Percentiles rank a stretch among this genome's conserved stretches.
Conservation (phyloP, 2,329 filamentous ascomycete genomes). For the Colletotrichum acutatum region DNA sequence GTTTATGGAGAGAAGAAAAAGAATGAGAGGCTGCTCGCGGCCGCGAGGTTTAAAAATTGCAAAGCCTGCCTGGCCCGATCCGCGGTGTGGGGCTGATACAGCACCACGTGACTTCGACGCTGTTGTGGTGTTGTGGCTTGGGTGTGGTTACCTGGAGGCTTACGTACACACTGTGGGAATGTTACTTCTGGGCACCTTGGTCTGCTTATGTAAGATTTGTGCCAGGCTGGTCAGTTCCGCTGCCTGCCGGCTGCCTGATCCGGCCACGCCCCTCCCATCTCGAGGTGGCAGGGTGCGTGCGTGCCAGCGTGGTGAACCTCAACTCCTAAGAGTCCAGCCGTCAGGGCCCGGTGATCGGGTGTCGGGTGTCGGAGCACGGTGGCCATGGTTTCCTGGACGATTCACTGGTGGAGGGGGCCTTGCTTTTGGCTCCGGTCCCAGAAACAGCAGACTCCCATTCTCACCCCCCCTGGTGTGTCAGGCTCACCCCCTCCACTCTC, state of each 20-base stretch:
- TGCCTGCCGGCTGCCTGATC: constrained; percentile 22
- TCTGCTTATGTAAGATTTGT: background rate
- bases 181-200: background rate
- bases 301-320: constrained; percentile 2
- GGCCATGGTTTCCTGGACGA: constrained; percentile 31
- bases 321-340: constrained; percentile 9
- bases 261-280: constrained; percentile 14
- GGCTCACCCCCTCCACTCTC: background rate
- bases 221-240: background rate
- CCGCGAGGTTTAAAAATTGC: constrained; percentile 37
- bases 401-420: constrained; percentile 9
- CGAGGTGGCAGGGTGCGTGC: background rate
- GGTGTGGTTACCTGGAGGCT: background rate
- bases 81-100: background rate
- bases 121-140: background rate
- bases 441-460: constrained; percentile 1
- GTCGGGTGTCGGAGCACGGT: constrained; percentile 33
- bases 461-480: background rate
- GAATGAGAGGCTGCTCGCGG: constrained; percentile 17
- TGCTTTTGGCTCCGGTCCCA: constrained; percentile 19
- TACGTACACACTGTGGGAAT: background rate
- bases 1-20: constrained; percentile 46
- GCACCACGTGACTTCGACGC: background rate
- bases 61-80: constrained; percentile 8
- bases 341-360: constrained; percentile 30